Conservation (phyloP, 805 yeast genomes). For the Nematodospora valgi region DNA sequence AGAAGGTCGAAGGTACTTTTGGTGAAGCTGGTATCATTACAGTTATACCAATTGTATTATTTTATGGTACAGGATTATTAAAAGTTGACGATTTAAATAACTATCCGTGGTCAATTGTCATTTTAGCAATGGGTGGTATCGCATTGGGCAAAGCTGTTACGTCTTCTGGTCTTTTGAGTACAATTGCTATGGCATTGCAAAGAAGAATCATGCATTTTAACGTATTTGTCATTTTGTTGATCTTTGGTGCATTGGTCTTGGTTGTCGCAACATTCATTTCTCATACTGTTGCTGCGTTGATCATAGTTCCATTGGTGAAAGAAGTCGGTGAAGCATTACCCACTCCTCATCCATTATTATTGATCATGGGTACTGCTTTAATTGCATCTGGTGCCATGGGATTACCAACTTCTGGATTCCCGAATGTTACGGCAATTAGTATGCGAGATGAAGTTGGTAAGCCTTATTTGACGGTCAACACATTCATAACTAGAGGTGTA, state of each 20-base stretch:
- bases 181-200: constrained; percentile 45
- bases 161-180: constrained; percentile 45
- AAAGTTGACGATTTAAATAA: constrained; percentile 47
- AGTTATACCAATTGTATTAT: constrained; percentile 44
- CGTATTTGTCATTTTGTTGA: constrained; percentile 43
- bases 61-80: constrained; percentile 49
- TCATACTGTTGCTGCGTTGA: constrained; percentile 44
- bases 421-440: constrained; percentile 42
- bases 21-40: constrained; percentile 50
- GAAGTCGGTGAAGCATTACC: constrained; percentile 38
- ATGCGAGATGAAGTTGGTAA: constrained; percentile 42
- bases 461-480: constrained; percentile 37
- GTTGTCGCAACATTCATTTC: constrained; percentile 42
- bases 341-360: constrained; percentile 34
- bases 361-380: constrained; percentile 41
- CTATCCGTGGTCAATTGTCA: constrained; percentile 54
- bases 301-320: constrained; percentile 39
- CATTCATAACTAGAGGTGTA: constrained; percentile 41
- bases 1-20: constrained; percentile 38
- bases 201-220: constrained; percentile 38
- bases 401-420: constrained; percentile 43
- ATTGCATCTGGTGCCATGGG: constrained; percentile 45
- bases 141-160: constrained; percentile 51
- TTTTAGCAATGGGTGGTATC: constrained; percentile 55
- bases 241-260: constrained; percentile 41